These are phyloP conservation scores for Pseudodiploospora longispora DNA, from an alignment of 2,329 filamentous ascomycete species.

Conservation along the genomic window DNA sequence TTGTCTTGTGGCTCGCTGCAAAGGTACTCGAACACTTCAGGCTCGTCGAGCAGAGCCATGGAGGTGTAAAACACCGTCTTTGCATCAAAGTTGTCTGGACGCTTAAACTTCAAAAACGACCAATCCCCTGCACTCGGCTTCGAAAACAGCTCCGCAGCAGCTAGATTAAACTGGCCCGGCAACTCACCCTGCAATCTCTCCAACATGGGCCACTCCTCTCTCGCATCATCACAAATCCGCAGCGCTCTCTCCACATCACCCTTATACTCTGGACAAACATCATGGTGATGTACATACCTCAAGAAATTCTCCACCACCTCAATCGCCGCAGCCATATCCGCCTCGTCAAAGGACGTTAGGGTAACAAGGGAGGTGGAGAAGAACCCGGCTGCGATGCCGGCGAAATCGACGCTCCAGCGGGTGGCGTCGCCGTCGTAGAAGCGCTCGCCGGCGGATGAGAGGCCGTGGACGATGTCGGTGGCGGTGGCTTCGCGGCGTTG, in stretches of 20 bases:
- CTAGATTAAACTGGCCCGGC: slow-evolving; percentile 75
- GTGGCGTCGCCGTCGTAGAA: slow-evolving; percentile 46
- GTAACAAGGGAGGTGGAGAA: slow-evolving; percentile 54
- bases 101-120: slow-evolving; percentile 17
- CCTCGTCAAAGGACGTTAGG: slow-evolving; percentile 46
- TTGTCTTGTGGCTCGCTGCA: slow-evolving; percentile 5
- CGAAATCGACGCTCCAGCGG: slow-evolving; percentile 76
- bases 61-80: slow-evolving; percentile 35
- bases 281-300: slow-evolving; percentile 75
- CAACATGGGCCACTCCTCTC: slow-evolving; percentile 57
- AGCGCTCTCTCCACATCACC: slow-evolving; percentile 60
- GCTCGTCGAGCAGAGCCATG: slow-evolving; percentile 30
- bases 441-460: slow-evolving; percentile 30
- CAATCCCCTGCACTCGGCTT: slow-evolving; percentile 21
- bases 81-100: slow-evolving; percentile 33
- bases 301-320: slow-evolving; percentile 77
- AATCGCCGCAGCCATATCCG: slow-evolving; percentile 48
- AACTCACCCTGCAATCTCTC: slow-evolving; percentile 43
- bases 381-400: slow-evolving; percentile 68
- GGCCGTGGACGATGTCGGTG: slow-evolving; percentile 47
- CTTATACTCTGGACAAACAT: slow-evolving; percentile 75
- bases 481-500: slow-evolving; percentile 59
- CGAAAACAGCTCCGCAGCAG: slow-evolving; percentile 61
- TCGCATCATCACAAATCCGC: slow-evolving; percentile 56
- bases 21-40: slow-evolving; percentile 23